Evolutionary conservation across 768 basidiomycete genomes (phyloP), one percentile per base, ranked within the genome.

Genomic region (Lactifluus subvellereus): DNA sequence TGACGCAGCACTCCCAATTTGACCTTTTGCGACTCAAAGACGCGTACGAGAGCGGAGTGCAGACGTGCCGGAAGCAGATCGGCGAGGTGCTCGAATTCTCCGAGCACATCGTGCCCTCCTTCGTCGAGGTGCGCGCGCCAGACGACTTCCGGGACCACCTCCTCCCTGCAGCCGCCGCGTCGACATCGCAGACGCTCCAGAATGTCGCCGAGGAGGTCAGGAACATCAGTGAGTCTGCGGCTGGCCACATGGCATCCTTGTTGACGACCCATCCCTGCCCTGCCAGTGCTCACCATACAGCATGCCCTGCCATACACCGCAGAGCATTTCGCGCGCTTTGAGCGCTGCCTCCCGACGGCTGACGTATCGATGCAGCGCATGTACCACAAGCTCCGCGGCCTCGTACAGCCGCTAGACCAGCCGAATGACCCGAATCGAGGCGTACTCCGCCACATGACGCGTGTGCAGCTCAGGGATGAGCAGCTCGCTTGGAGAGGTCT

Each of bases 81-180:
- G 5, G 18, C 33, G 54, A 60, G 35, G 58, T 60, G 33, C 53
- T 60, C 27, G 18, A 54, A 18, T 60, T 64, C 49, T 54, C 63
- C 9, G 48, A 64, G 27, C 22, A n/a, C 8, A 51, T 60, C 54
- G 13, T 60, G 8, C 47, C 11, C 27, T 55, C 63, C 13, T 55
- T 64, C n/a, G 42, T 50, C 40, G 53, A 64, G 33, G 58, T 64
- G 13, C 58, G 54, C 13, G 9, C 54, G 18, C 32, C 37, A 1
- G 63, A 64, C 48, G 54, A 56, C 22, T 60, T 64, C 32, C 32
- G 62, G 43, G 53, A 59, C 6, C 54, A 56, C 27, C 40, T 60
- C 38, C 47, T 60, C 27, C 63, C 63, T 22, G 22, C 59, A 0
- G 59, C 63, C 1, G 54, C 58, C 22, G 40, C 32, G 5, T 51